Base-by-base conservation (phyloP, 495 filamentous ascomycete genomes). In the Staphylotrichum longicolle region DNA sequence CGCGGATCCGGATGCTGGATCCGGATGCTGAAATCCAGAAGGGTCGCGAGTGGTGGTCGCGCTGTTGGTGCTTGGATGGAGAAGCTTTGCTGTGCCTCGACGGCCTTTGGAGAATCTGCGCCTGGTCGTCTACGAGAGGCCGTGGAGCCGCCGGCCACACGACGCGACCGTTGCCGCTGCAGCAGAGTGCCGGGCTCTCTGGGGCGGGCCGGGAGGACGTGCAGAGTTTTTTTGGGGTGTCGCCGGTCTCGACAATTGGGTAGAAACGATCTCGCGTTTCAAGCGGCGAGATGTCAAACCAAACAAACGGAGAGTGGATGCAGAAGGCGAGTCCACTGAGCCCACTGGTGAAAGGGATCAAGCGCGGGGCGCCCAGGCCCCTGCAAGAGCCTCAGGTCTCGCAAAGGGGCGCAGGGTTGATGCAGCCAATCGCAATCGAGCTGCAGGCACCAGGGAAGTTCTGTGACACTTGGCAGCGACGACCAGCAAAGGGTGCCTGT, bases 191-290 rank as follows among this genome's bases (percentile, higher is more conserved):
- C 62, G 56, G 12, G 54, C 37, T 11, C 33, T 2, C 11, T 52
- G 50, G 40, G 33, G 49, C 58, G 49, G 49, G 40, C 41, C 40
- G 40, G 51, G 49, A 32, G 14, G 3, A 27, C 27, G 32, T 27
- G 50, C 41, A 53, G 57, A 44, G 7, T 35, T 44, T 53, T 50
- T 44, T 60, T 4, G 20, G 7, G 3, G 15, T 54, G 52, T 30
- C 52, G 47, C 7, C 9, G 27, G 60, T 48, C 49, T 63, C 60
- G 49, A 65, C 54, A 53, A 52, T 63, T 53, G 58, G 63, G 63
- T 47, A 63, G 68, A 70, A 73, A 75, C 71, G 66, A 57, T 27
- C 42, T 63, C 66, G 68, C 66, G 72, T 74, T 74, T 73, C 72
- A 72, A 73, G 55, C 53, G 60, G 48, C 40, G 45, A 40, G 47